Base-by-base conservation (phyloP, 306 rosid genomes). In the Boehmeria nivea region DNA sequence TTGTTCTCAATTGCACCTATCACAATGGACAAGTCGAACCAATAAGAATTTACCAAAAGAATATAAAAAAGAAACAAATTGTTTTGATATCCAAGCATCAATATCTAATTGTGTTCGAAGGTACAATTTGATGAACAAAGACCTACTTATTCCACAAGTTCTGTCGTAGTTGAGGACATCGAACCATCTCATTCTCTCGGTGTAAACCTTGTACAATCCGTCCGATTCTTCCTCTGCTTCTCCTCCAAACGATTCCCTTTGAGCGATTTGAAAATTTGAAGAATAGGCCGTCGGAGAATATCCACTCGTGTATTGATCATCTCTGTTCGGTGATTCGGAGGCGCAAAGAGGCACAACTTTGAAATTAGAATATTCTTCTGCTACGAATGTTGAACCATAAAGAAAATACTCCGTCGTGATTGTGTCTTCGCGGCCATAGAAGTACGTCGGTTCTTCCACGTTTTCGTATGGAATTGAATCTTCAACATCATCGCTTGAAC, bases 141-240 rank as follows among this genome's bases (percentile, higher is more conserved):
- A 44, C 64, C 25, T 33, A 59, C 64, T 45, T 18, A 33, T 59
- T 44, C 64, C 64, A 45, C 64, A 59, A 14, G 64, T 46, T 59
- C 64, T 59, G 20, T 59, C 64, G 34, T 59, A 34, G 6, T 59
- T 59, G 18, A 59, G 64, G 1, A 59, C 14, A 17, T 59, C 64
- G 19, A 59, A 59, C 64, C 64, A 59, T 31, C 54, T 45, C 64
- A 59, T 59, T 45, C 64, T 44, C 21, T 59, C 64, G 3, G 42
- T 20, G 44, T 59, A 59, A 13, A 16, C 23, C 20, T 59, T 19
- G 64, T 43, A 59, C 4, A 59, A 26, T 19, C 14, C 54, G 33
- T 59, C 64, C 6, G 53, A 45, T 12, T 45, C 43, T 12, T 58
- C 63, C 16, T 19, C 38, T 22, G 53, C 13, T 10, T 3, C 8